Percentiles rank a stretch among this genome's conserved stretches.
Conservation (phyloP, 1,139 yeast genomes). For the Sugiyamaella paludigena region DNA sequence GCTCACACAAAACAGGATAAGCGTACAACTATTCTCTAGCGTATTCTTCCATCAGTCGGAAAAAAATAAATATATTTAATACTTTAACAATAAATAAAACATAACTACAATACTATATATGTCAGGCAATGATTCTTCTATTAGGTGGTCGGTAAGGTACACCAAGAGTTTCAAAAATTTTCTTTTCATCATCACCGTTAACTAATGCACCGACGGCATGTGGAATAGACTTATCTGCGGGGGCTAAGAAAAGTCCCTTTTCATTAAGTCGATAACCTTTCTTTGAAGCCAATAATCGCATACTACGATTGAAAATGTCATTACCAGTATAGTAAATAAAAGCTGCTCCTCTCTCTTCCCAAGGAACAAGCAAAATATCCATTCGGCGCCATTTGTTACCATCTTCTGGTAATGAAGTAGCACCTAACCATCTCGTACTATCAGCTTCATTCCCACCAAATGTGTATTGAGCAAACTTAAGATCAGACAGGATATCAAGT, state of each 20-base stretch:
- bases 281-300: slow-evolving; percentile 47
- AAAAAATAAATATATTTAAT: too few relatives aligned
- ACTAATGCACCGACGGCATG: slow-evolving; percentile 32
- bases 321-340: slow-evolving; percentile 60
- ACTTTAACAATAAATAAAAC: not conserved
- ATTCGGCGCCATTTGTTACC: slow-evolving; percentile 49
- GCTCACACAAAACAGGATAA: too few relatives aligned
- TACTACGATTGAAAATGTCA: slow-evolving; percentile 51
- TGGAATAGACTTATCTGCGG: slow-evolving; percentile 17
- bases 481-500: slow-evolving; percentile 31
- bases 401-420: slow-evolving; percentile 27
- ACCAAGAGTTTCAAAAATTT: slow-evolving; percentile 49
- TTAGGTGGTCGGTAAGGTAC: slow-evolving; percentile 48
- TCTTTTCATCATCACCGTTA: slow-evolving; percentile 48
- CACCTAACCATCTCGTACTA: slow-evolving; percentile 39
- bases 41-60: too few relatives aligned
- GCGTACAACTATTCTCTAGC: too few relatives aligned
- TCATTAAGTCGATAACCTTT: slow-evolving; percentile 49
- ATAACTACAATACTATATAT: not conserved
- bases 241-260: slow-evolving; percentile 45
- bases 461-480: slow-evolving; percentile 39
- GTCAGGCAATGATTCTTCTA: slow-evolving; percentile 42
- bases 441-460: slow-evolving; percentile 27
- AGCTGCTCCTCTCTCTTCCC: slow-evolving; percentile 52
- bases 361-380: slow-evolving; percentile 54